A percentile compares a stretch with the other conserved stretches of the same genome.
phyloP scores from a whole-genome alignment of 768 basidiomycete genomes.

The Exsudoporus frostii region DNA sequence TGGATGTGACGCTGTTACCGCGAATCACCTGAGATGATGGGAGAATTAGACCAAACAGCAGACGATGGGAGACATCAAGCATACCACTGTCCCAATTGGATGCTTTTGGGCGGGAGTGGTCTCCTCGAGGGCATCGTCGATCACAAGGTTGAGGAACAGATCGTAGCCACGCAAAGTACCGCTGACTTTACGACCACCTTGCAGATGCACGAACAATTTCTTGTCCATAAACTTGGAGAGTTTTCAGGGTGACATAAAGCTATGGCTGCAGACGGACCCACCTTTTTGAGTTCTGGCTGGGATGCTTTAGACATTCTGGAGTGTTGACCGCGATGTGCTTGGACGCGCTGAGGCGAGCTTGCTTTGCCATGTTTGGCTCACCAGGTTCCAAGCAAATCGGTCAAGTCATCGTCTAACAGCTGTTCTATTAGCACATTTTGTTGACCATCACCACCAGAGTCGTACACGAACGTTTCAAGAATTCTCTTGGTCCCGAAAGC shows the following conservation, averaged over 20 bases:
- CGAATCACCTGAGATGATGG: constrained; percentile 73
- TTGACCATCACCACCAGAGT: neutral
- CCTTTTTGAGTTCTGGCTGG: constrained; percentile 98
- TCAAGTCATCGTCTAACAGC: neutral
- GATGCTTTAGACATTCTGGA: constrained; percentile 85
- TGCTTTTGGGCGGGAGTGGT: constrained; percentile 84
- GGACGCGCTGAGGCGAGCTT: constrained; percentile 1
- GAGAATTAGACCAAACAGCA: constrained; percentile 1
- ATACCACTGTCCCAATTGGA: constrained; percentile 87
- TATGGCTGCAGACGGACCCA: constrained; percentile 29
- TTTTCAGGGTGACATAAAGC: neutral
- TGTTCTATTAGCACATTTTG: neutral
- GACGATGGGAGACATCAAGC: constrained; percentile 30
- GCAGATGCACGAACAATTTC: constrained; percentile 89
- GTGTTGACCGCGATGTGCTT: neutral
- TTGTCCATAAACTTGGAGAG: constrained; percentile 93
- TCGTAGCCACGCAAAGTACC: constrained; percentile 95
- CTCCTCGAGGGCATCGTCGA: constrained; percentile 95
- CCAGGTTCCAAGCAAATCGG: neutral
- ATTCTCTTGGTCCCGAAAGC: neutral
- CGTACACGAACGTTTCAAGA: neutral
- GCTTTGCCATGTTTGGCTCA: constrained; percentile 35
- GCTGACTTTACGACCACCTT: constrained; percentile 94
- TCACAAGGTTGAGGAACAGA: constrained; percentile 96
- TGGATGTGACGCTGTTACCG: constrained; percentile 94